Evolutionary conservation across 176 grass and related monocot species (phyloP).

Genomic region (Thalia dealbata): DNA sequence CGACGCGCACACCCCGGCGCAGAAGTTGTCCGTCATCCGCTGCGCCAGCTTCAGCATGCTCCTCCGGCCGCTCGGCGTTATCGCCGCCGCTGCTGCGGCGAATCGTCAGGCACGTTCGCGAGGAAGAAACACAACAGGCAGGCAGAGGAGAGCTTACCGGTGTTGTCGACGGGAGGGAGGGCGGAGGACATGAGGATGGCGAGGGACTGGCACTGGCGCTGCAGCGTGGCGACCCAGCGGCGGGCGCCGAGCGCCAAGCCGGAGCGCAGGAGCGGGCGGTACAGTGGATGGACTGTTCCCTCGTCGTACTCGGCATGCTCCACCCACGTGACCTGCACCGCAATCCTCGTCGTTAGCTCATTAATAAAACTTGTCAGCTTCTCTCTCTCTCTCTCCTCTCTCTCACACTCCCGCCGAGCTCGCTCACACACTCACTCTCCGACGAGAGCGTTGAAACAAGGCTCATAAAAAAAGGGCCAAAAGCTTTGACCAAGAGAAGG

Average conservation of each 20-base stretch:
- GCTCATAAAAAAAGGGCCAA: background rate
- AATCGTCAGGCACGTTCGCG: background rate
- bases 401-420: too few relatives aligned
- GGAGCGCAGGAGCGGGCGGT: constrained; percentile 48
- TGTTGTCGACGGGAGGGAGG: constrained; percentile 17
- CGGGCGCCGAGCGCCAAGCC: constrained; percentile 69
- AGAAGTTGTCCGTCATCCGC: constrained; percentile 88
- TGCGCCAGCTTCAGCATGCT: constrained; percentile 80
- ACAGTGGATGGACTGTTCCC: constrained; percentile 57
- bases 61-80: constrained; percentile 40
- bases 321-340: constrained; percentile 82
- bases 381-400: background rate
- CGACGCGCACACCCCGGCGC: constrained; percentile 62
- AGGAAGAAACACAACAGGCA: too few relatives aligned
- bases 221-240: constrained; percentile 67
- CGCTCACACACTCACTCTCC: too few relatives aligned
- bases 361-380: background rate
- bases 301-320: constrained; percentile 91
- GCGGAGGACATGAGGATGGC: constrained; percentile 69
- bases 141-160: background rate
- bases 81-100: constrained; percentile 15
- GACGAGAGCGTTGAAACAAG: too few relatives aligned
- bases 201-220: constrained; percentile 73
- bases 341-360: constrained; percentile 15
- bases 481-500: background rate